A percentile compares a stretch with the other conserved stretches of the same genome.
Evolutionary conservation across 2,329 filamentous ascomycete species (phyloP).

Genomic region (Fusarium paranaense): DNA sequence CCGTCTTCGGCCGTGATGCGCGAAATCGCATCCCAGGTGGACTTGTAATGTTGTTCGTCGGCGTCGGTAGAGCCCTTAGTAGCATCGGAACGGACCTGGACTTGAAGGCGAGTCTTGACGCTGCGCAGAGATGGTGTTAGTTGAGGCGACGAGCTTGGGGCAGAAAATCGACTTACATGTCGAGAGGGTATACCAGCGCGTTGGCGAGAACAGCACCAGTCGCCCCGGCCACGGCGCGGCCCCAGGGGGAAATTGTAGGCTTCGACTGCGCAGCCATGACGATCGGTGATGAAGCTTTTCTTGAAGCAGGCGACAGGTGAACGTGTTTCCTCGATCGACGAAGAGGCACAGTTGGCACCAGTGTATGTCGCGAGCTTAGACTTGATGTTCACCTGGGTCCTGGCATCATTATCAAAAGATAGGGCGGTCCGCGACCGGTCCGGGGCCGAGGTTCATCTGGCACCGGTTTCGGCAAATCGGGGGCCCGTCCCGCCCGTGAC

Average conservation of each 20-base stretch:
- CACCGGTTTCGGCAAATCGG: conserved; percentile 45
- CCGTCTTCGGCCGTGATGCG: conserved; percentile 89
- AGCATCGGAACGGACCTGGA: conserved; percentile 79
- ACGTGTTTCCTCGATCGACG: background rate
- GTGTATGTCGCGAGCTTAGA: conserved; percentile 24
- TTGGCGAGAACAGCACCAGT: conserved; percentile 95
- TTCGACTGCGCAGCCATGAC: conserved; percentile 71
- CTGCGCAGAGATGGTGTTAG: conserved; percentile 57
- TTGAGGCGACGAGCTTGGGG: background rate
- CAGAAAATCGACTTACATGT: conserved; percentile 76
- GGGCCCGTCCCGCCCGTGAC: conserved; percentile 36
- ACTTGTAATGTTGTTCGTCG: conserved; percentile 78
- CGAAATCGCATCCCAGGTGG: conserved; percentile 87
- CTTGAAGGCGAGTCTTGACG: conserved; percentile 95
- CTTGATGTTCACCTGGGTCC: conserved; percentile 11
- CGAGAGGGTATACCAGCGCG: conserved; percentile 93
- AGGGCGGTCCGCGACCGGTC: conserved; percentile 35
- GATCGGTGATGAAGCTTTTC: background rate
- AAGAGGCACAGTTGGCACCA: conserved; percentile 14
- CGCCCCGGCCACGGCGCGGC: conserved; percentile 89
- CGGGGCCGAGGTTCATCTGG: conserved; percentile 40
- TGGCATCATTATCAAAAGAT: conserved; percentile 36
- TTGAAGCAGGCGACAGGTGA: background rate
- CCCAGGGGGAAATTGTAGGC: conserved; percentile 87
- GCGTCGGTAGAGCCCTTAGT: conserved; percentile 56